Percentiles rank a stretch among this genome's conserved stretches.
Conservation (phyloP, 1,284 basidiomycete species). For the Sporisorium graminicola region DNA sequence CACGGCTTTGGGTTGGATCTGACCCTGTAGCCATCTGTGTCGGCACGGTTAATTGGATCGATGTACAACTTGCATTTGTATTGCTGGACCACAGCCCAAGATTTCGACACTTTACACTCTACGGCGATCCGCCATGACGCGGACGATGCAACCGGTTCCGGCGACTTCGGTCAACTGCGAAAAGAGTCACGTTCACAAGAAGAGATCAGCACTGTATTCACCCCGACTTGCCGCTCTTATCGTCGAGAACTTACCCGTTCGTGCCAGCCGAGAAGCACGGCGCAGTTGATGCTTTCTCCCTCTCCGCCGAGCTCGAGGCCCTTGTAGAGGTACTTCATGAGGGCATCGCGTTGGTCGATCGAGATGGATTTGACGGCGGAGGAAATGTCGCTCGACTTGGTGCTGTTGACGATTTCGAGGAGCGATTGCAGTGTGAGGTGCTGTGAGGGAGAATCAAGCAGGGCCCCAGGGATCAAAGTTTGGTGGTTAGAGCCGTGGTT, state of each 20-base stretch:
- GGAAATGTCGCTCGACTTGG: constrained; percentile 89
- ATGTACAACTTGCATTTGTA: background rate
- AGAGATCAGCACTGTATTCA: background rate
- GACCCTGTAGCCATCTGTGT: background rate
- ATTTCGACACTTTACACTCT: constrained; percentile 24
- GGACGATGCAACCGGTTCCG: constrained; percentile 94
- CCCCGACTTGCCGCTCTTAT: background rate
- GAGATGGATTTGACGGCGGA: constrained; percentile 81
- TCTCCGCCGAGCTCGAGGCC: constrained; percentile 77
- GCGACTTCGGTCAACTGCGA: constrained; percentile 93
- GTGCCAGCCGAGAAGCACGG: constrained; percentile 92
- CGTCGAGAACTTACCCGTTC: constrained; percentile 82
- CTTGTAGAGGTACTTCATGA: constrained; percentile 99
- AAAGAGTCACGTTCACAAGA: too few species aligned
- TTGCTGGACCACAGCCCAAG: background rate
- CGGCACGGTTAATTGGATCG: background rate
- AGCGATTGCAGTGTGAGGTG: constrained; percentile 81
- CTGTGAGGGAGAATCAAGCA: constrained; percentile 9
- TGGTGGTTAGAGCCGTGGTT: background rate
- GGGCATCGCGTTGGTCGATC: constrained; percentile 85
- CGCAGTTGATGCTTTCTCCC: constrained; percentile 70
- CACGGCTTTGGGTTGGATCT: too few species aligned
- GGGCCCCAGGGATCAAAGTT: too few species aligned
- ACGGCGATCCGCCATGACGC: constrained; percentile 88
- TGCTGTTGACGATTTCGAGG: constrained; percentile 94